A percentile compares a stretch with the other conserved stretches of the same genome.
phyloP scores from a whole-genome alignment of 1,139 yeast genomes.

The Candida albicans region DNA sequence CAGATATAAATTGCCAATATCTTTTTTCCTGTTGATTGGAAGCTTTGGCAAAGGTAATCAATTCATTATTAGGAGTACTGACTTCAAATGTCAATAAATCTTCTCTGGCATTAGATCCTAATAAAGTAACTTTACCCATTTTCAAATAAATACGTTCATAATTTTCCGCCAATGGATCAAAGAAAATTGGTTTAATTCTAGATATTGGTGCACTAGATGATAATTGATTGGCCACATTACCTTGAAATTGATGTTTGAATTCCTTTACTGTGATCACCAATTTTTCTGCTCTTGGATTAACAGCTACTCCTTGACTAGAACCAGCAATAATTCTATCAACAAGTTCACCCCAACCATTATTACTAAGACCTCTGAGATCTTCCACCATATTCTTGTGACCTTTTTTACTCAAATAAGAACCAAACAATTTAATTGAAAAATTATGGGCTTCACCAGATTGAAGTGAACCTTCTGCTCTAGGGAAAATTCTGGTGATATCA shows the following conservation, averaged over 20 bases:
- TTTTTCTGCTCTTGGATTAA: conserved; percentile 78
- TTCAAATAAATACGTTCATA: conserved; percentile 62
- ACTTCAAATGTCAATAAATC: conserved; percentile 51
- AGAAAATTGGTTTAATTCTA: conserved; percentile 61
- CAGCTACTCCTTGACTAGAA: conserved; percentile 74
- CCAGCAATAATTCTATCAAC: conserved; percentile 79
- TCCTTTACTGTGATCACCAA: conserved; percentile 74
- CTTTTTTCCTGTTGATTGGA: conserved; percentile 57
- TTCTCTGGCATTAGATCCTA: conserved; percentile 28
- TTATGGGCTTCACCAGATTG: conserved; percentile 66
- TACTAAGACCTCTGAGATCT: conserved; percentile 30
- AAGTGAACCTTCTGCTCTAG: conserved; percentile 61
- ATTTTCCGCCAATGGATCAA: conserved; percentile 60
- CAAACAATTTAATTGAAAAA: conserved; percentile 69
- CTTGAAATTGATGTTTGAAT: conserved; percentile 56
- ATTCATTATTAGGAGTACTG: conserved; percentile 46
- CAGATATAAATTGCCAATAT: conserved; percentile 78
- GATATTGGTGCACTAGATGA: conserved; percentile 51
- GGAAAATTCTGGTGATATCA: conserved; percentile 78
- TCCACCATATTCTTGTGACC: conserved; percentile 24
- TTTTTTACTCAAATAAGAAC: conserved; percentile 56
- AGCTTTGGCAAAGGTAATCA: conserved; percentile 62
- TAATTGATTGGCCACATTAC: conserved; percentile 37
- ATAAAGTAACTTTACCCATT: conserved; percentile 50
- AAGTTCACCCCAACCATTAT: conserved; percentile 89